phyloP scores from a whole-genome alignment of 1,284 basidiomycete species.

The Pulveroboletus sp. region DNA sequence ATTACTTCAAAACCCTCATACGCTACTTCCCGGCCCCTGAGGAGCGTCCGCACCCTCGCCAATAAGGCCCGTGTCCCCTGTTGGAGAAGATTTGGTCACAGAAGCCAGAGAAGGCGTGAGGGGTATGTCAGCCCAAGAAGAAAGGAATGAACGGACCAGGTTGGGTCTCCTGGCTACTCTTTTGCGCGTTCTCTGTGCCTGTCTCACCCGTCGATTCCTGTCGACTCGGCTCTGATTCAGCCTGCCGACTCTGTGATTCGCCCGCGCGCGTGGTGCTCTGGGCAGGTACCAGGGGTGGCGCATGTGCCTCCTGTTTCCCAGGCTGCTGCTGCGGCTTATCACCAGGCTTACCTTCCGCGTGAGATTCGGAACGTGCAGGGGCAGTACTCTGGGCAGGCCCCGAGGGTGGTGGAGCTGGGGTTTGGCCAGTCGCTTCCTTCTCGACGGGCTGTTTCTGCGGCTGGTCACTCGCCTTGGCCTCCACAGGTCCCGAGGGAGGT shows the following conservation, averaged over 20 bases:
- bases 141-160: background rate
- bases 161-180: background rate
- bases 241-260: background rate
- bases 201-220: background rate
- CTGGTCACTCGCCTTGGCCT: background rate
- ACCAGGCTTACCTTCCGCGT: background rate
- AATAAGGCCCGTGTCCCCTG: background rate
- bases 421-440: background rate
- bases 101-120: background rate
- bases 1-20: background rate
- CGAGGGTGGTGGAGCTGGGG: background rate
- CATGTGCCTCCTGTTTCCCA: background rate
- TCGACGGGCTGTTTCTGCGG: background rate
- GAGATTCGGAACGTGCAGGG: background rate
- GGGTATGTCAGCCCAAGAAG: too few species aligned
- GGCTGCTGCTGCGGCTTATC: background rate
- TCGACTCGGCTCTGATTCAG: background rate
- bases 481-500: too few species aligned
- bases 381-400: background rate
- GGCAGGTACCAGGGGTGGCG: too few species aligned
- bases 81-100: background rate
- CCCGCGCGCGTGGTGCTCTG: too few species aligned
- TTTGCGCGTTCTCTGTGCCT: background rate
- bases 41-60: conserved; percentile 4
- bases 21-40: background rate